Conservation (phyloP, 495 filamentous ascomycete species). For the Xylaria cubensis region DNA sequence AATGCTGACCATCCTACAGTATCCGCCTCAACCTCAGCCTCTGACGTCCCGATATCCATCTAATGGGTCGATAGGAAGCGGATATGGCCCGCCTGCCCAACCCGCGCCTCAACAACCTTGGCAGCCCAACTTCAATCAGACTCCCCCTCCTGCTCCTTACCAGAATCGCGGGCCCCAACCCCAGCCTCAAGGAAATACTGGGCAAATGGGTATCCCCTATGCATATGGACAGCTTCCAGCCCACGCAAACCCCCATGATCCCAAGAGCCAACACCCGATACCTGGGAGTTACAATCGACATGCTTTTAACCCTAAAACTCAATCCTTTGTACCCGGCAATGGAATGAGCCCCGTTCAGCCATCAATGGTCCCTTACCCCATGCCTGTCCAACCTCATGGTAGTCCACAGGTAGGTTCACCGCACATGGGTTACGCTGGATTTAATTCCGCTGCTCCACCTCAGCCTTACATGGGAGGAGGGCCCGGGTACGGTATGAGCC, state of each 20-base stretch:
- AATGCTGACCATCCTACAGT: conserved; percentile 32
- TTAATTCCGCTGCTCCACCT: conserved; percentile 48
- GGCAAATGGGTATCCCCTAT: conserved; percentile 62
- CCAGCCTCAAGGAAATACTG: conserved; percentile 45
- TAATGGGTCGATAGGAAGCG: conserved; percentile 46
- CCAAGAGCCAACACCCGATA: conserved; percentile 75
- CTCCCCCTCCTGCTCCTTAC: conserved; percentile 26
- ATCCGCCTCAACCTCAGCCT: conserved; percentile 38
- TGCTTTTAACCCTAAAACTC: conserved; percentile 91
- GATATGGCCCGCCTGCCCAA: conserved; percentile 48
- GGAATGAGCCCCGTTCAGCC: conserved; percentile 53
- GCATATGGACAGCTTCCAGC: conserved; percentile 78
- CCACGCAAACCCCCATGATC: conserved; percentile 67
- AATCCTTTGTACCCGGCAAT: conserved; percentile 79
- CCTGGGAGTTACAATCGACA: conserved; percentile 83
- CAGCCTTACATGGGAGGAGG: conserved; percentile 42
- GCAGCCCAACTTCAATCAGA: conserved; percentile 45
- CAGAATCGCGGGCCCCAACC: conserved; percentile 37
- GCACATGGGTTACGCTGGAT: conserved; percentile 51
- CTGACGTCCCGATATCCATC: conserved; percentile 43
- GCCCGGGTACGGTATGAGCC: conserved; percentile 58
- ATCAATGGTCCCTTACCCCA: conserved; percentile 41
- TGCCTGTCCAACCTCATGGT: conserved; percentile 46
- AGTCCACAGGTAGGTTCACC: conserved; percentile 55
- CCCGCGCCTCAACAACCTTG: conserved; percentile 45